Percentiles rank a stretch among this genome's conserved stretches.
Conservation (phyloP, 306 rosid genomes). For the Astragalus membranaceus region DNA sequence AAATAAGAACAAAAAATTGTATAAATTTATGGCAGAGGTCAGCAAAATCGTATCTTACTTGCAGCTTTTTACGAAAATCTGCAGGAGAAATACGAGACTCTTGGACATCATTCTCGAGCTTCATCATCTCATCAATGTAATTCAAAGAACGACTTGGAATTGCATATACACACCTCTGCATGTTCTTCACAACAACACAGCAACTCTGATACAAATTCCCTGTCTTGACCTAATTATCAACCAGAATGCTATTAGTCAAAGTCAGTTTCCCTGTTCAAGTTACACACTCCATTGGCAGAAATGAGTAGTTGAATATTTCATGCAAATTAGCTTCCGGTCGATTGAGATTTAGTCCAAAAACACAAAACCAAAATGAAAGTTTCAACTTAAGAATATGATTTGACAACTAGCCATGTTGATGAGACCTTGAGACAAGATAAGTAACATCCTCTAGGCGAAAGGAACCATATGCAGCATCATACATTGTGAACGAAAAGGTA, state of each 20-base stretch:
- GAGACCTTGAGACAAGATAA: not conserved
- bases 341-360: not conserved
- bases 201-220: constrained; percentile 81
- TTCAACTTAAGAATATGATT: not conserved
- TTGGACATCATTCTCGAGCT: constrained; percentile 55
- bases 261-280: constrained; percentile 15
- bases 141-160: constrained; percentile 51
- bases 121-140: constrained; percentile 49
- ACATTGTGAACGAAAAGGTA: not conserved
- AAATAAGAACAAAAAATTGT: not conserved
- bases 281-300: not conserved
- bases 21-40: not conserved
- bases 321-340: not conserved
- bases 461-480: not conserved
- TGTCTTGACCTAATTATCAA: constrained; percentile 60
- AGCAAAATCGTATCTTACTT: constrained; percentile 34
- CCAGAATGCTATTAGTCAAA: constrained; percentile 14
- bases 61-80: constrained; percentile 57
- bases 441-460: not conserved
- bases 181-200: constrained; percentile 79
- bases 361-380: not conserved
- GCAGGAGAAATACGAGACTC: constrained; percentile 55
- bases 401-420: not conserved
- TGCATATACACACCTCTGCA: constrained; percentile 86
- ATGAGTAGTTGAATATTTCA: not conserved